Evolutionary conservation across 805 yeast species (phyloP).

Genomic region (Saccharomycopsis fibuligera): DNA sequence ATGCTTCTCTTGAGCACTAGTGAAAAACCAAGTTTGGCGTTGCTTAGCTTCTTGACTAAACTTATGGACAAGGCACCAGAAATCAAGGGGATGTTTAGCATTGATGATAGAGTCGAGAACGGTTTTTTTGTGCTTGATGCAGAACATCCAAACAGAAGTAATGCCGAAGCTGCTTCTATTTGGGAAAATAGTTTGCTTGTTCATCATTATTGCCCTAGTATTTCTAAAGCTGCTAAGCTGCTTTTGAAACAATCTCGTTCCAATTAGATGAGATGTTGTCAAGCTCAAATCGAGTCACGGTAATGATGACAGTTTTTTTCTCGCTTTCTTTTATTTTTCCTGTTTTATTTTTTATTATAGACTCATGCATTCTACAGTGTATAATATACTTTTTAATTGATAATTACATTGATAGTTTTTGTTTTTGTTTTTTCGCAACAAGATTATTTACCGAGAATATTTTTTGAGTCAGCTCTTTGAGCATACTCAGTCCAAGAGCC

Average conservation of each 20-base stretch:
- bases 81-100: slow-evolving; percentile 68
- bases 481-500: slow-evolving; percentile 93
- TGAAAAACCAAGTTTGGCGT: slow-evolving; percentile 78
- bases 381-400: background rate
- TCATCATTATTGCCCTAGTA: slow-evolving; percentile 77
- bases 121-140: slow-evolving; percentile 67
- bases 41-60: slow-evolving; percentile 71
- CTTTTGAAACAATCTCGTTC: slow-evolving; percentile 31
- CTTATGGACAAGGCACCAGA: slow-evolving; percentile 66
- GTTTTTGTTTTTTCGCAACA: too few relatives aligned
- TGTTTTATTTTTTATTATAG: too few relatives aligned
- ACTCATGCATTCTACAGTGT: background rate
- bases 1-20: slow-evolving; percentile 68
- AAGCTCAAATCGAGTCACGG: too few relatives aligned
- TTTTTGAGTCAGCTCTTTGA: slow-evolving; percentile 34
- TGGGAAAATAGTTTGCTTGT: slow-evolving; percentile 83
- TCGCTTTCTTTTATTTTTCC: too few relatives aligned
- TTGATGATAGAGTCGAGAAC: slow-evolving; percentile 83
- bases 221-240: slow-evolving; percentile 57
- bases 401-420: background rate
- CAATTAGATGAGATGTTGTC: background rate
- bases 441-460: too few relatives aligned
- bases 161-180: slow-evolving; percentile 81
- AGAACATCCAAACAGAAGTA: slow-evolving; percentile 65
- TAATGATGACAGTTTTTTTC: too few relatives aligned